Conservation (phyloP, 2,329 filamentous ascomycete genomes). For the Conoideocrella luteorostrata region DNA sequence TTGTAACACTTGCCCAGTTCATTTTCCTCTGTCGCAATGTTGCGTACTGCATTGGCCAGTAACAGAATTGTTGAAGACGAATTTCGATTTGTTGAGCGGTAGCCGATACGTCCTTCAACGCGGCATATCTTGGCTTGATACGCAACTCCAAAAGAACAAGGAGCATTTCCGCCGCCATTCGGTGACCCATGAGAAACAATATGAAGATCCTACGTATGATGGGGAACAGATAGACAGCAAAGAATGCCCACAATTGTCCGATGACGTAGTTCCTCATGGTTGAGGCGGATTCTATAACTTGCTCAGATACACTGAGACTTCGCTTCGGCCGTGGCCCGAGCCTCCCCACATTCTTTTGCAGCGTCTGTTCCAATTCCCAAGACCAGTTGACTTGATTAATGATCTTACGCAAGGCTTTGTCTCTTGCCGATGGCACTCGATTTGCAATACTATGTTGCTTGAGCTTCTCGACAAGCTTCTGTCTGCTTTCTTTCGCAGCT, state of each 20-base stretch:
- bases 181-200: slow-evolving; percentile 70
- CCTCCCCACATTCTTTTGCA: slow-evolving; percentile 85
- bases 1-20: slow-evolving; percentile 93
- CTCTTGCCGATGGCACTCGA: slow-evolving; percentile 71
- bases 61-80: slow-evolving; percentile 93
- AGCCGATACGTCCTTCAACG: slow-evolving; percentile 90
- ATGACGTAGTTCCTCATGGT: slow-evolving; percentile 73
- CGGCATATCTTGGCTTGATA: slow-evolving; percentile 67
- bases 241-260: slow-evolving; percentile 61
- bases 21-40: slow-evolving; percentile 83
- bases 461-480: slow-evolving; percentile 74
- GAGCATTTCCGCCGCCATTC: slow-evolving; percentile 72
- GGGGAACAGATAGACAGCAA: slow-evolving; percentile 72
- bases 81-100: slow-evolving; percentile 98
- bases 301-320: slow-evolving; percentile 85
- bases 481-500: slow-evolving; percentile 51
- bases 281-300: slow-evolving; percentile 87
- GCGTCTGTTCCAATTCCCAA: slow-evolving; percentile 75
- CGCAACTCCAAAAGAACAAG: slow-evolving; percentile 81
- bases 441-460: slow-evolving; percentile 80
- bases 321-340: slow-evolving; percentile 77
- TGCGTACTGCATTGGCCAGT: slow-evolving; percentile 96
- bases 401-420: slow-evolving; percentile 72
- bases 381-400: slow-evolving; percentile 96
- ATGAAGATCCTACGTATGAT: slow-evolving; percentile 67